phyloP scores from a whole-genome alignment of 2,329 filamentous ascomycete species.

The Chaetomium globosum region DNA sequence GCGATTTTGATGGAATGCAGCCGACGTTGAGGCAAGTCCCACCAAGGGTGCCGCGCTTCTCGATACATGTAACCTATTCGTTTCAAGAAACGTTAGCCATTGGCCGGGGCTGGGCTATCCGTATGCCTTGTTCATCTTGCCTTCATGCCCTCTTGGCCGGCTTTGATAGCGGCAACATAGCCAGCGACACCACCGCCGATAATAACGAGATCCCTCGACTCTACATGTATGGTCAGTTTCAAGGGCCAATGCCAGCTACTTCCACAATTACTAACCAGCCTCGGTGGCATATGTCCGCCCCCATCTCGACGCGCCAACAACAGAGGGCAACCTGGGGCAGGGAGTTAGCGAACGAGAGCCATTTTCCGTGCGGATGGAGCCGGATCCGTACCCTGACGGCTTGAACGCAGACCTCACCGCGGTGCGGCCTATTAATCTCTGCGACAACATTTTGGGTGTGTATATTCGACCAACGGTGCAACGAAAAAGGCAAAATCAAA shows the following conservation, averaged over 20 bases:
- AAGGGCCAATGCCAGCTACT: conserved; percentile 46
- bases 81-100: conserved; percentile 13
- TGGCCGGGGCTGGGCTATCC: background rate
- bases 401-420: conserved; percentile 61
- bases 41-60: conserved; percentile 93
- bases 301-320: conserved; percentile 56
- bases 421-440: conserved; percentile 62
- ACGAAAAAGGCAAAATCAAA: conserved; percentile 30
- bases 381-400: conserved; percentile 54
- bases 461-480: conserved; percentile 5
- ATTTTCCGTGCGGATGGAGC: conserved; percentile 32
- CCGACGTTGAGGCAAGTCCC: conserved; percentile 98
- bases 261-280: conserved; percentile 51
- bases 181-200: conserved; percentile 97
- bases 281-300: conserved; percentile 62
- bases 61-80: conserved; percentile 85
- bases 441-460: conserved; percentile 58
- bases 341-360: conserved; percentile 35
- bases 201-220: conserved; percentile 95
- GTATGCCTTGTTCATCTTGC: conserved; percentile 41
- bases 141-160: conserved; percentile 95
- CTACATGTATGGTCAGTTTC: conserved; percentile 55
- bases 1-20: conserved; percentile 98
- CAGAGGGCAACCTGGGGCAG: conserved; percentile 51
- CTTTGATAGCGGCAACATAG: conserved; percentile 99